phyloP scores from a whole-genome alignment of 345 rosid species.

The Lepidium sativum region DNA sequence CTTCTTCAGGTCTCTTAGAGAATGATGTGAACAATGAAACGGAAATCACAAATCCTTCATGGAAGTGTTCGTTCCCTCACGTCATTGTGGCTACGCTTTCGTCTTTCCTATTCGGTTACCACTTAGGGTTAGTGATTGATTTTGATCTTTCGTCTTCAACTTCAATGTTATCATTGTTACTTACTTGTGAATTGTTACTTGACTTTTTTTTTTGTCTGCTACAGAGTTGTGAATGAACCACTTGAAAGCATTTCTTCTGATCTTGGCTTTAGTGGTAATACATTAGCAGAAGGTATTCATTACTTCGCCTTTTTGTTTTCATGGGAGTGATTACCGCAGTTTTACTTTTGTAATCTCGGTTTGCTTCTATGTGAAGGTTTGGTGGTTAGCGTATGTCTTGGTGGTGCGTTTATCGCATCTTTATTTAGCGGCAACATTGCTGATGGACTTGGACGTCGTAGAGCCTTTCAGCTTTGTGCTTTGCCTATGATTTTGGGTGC shows the following conservation, averaged over 20 bases:
- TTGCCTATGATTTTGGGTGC: constrained; percentile 93
- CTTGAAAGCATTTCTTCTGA: constrained; percentile 85
- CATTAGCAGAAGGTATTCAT: constrained; percentile 78
- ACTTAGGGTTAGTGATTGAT: constrained; percentile 59
- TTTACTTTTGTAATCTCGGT: neutral
- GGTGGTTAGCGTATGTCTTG: constrained; percentile 93
- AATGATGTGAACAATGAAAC: constrained; percentile 22
- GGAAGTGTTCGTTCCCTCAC: constrained; percentile 76
- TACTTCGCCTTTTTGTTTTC: neutral
- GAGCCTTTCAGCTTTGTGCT: constrained; percentile 82
- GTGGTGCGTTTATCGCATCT: constrained; percentile 79
- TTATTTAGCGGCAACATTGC: constrained; percentile 80
- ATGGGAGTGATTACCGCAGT: neutral
- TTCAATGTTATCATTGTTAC: neutral
- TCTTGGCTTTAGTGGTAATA: constrained; percentile 80
- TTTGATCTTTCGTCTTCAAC: neutral
- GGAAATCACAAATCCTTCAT: constrained; percentile 68
- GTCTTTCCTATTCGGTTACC: constrained; percentile 88
- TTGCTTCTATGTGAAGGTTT: constrained; percentile 44
- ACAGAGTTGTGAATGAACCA: constrained; percentile 93
- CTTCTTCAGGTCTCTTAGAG: constrained; percentile 51
- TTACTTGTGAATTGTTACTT: neutral
- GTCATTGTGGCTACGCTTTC: constrained; percentile 75
- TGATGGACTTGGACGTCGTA: constrained; percentile 78
- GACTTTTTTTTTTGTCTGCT: neutral